Conservation (phyloP, 352 stramenopile species). For the Nothophytophthora sp. region DNA sequence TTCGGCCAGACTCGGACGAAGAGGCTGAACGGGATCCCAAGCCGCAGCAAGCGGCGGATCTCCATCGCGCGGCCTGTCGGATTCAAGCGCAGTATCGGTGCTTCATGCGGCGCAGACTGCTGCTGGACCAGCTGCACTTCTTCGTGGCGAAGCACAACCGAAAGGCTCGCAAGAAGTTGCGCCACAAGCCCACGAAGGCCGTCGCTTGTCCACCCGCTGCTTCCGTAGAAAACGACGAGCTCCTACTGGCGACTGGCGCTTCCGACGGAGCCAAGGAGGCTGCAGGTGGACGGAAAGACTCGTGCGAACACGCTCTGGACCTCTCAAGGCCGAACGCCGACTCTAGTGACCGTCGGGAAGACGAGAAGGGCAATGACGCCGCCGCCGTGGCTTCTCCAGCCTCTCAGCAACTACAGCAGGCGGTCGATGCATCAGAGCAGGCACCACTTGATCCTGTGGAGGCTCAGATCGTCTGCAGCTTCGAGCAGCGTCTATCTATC, state of each 20-base stretch:
- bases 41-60: neutral
- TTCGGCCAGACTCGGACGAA: neutral
- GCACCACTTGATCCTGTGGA: neutral
- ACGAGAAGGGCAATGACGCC: neutral
- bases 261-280: conserved; percentile 8
- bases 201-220: conserved; percentile 1
- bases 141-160: conserved; percentile 36
- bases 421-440: neutral
- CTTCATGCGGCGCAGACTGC: conserved; percentile 27
- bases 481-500: too few species aligned
- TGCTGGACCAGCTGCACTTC: conserved; percentile 43
- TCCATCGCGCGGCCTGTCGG: conserved; percentile 2
- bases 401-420: too few species aligned
- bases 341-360: neutral
- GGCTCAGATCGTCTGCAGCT: too few species aligned
- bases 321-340: neutral
- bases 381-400: neutral
- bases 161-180: conserved; percentile 25
- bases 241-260: neutral
- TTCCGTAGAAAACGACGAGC: neutral
- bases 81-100: conserved; percentile 48
- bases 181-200: conserved; percentile 7
- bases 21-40: neutral
- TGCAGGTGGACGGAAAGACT: conserved; percentile 10
- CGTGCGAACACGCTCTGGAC: conserved; percentile 16